Percentiles rank a stretch among this genome's conserved stretches.
These are phyloP conservation scores for Aspergillus phoenicis DNA, from an alignment of 2,329 filamentous ascomycete species.

Conservation along the genomic window DNA sequence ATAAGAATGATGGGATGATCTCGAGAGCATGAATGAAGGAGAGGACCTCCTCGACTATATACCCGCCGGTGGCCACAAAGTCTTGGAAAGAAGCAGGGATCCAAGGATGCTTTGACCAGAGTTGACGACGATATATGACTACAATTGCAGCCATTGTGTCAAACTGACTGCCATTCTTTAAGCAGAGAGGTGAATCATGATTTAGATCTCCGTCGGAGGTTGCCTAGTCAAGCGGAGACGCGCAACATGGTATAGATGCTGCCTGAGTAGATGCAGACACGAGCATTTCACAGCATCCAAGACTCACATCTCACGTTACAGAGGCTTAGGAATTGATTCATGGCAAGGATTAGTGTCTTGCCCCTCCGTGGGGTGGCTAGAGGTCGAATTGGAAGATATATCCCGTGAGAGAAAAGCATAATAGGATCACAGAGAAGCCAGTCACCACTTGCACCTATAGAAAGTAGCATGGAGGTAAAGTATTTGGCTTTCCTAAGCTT, in stretches of 20 bases:
- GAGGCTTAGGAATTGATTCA: no score
- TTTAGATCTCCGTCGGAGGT: neutral
- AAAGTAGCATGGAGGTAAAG: neutral
- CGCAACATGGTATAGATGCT: neutral
- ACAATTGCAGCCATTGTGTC: neutral
- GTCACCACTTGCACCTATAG: neutral
- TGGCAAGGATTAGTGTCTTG: no score
- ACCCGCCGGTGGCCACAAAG: neutral
- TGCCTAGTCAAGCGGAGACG: neutral
- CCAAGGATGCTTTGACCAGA: neutral
- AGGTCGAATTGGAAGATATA: no score
- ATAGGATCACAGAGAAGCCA: neutral
- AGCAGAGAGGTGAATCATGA: neutral
- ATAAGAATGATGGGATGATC: neutral
- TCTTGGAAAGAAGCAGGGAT: neutral
- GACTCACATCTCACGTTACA: no score
- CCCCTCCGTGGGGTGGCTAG: no score
- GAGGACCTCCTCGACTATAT: neutral
- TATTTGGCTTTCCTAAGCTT: neutral
- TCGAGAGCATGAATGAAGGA: neutral
- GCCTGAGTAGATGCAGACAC: neutral
- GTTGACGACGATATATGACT: neutral
- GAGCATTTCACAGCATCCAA: no score
- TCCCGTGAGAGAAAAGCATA: neutral
- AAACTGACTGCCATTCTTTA: no score